Evolutionary conservation across 768 basidiomycete species (phyloP), one percentile per base, ranked within the genome.

Genomic region (Leccinellum albellum): DNA sequence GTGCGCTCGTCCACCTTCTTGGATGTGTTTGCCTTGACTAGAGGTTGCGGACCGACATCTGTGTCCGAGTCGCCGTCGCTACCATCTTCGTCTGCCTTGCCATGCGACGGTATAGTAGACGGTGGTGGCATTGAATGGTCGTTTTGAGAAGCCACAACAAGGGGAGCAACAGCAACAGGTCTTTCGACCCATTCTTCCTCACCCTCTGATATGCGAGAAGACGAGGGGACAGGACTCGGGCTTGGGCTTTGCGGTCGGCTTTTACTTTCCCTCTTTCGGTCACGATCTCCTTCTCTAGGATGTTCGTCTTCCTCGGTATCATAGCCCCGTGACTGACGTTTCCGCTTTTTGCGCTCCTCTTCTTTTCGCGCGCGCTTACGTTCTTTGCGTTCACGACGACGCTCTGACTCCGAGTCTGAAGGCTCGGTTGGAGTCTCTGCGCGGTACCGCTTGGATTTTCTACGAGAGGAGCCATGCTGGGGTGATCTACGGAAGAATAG

Each of bases 1-100:
- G 89, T 83, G 23, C 94, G 84, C 65, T 91, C 91, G 75, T 91
- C 89, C 48, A 87, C 66, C 66, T 78, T 82, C 63, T 81, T 85
- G 56, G 76, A 76, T 6, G 75, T 58, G 31, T 61, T 75, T 24
- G 70, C 64, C 57, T 76, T 80, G 33, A 64, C 35, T 0, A 83
- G 65, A n/a, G 93, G 89, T 61, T 86, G 77, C 4, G 95, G 95
- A 0, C 95, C 95, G 31, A 96, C 69, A 33, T 88, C 89, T 4
- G 85, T 85, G 49, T 86, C 88, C 10, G 75, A 75, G 10, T 82
- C 81, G 7, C 74, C 47, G 12, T 47, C 76, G 1, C 73, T 74
- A 14, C 52, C 78, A 1, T 75, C 74, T 2, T 74, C 73, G 35
- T 68, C 69, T 40, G 53, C 64, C 14, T 58, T 51, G n/a, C 42